phyloP scores from a whole-genome alignment of 257 asterid genomes.

The Solanum gandarillasii region DNA sequence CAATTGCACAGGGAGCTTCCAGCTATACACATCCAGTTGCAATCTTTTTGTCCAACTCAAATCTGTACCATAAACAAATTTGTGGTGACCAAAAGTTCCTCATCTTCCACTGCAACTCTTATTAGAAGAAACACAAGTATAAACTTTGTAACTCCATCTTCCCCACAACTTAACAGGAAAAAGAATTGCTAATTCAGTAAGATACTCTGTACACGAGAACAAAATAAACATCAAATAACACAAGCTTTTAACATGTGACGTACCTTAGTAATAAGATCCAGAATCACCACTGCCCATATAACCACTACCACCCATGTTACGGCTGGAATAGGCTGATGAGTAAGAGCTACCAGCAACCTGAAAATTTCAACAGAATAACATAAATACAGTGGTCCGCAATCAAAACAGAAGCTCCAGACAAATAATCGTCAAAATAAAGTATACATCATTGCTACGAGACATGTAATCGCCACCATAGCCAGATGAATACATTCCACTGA shows the following conservation, averaged over 20 bases:
- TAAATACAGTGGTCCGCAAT: neutral
- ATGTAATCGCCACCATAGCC: slow-evolving; percentile 67
- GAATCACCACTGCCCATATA: slow-evolving; percentile 83
- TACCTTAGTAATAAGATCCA: slow-evolving; percentile 78
- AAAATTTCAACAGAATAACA: neutral
- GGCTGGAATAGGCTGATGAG: slow-evolving; percentile 70
- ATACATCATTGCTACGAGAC: slow-evolving; percentile 77
- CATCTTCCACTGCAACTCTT: slow-evolving; percentile 1
- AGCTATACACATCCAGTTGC: slow-evolving; percentile 9
- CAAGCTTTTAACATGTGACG: neutral
- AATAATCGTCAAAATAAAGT: neutral
- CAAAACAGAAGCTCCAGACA: neutral
- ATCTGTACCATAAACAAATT: slow-evolving; percentile 26
- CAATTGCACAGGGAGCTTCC: slow-evolving; percentile 6
- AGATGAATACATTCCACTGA: slow-evolving; percentile 77
- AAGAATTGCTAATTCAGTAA: neutral
- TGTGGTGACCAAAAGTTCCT: slow-evolving; percentile 16
- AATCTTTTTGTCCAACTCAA: slow-evolving; percentile 17
- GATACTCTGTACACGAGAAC: neutral
- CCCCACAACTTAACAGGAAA: neutral
- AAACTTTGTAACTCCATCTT: neutral
- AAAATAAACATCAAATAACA: neutral
- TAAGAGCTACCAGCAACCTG: slow-evolving; percentile 88
- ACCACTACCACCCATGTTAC: slow-evolving; percentile 62
- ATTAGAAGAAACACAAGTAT: neutral